Conservation (phyloP, 2,329 filamentous ascomycete genomes). For the Pseudocercospora vitis region DNA sequence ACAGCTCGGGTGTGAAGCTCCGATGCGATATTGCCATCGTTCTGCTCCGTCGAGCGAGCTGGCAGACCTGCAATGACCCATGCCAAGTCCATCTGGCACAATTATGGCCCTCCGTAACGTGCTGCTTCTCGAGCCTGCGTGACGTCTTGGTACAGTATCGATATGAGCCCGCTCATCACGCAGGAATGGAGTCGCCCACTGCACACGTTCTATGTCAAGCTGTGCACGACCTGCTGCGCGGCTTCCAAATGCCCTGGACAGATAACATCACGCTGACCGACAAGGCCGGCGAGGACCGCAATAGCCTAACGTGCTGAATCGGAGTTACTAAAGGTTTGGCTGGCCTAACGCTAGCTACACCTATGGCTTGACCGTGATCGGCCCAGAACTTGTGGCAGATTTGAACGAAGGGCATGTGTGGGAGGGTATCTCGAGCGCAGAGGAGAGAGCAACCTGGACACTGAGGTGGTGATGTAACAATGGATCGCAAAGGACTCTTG, state of each 20-base stretch:
- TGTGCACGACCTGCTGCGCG: too few species aligned
- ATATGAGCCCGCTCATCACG: not conserved
- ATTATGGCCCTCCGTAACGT: too few species aligned
- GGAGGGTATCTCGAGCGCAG: not conserved
- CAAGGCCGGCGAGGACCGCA: too few species aligned
- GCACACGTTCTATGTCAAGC: too few species aligned
- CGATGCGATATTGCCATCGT: not conserved
- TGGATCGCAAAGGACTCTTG: too few species aligned
- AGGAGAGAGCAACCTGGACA: too few species aligned
- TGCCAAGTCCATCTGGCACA: too few species aligned
- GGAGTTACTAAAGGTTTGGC: not conserved
- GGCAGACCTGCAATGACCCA: not conserved
- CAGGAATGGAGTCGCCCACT: not conserved
- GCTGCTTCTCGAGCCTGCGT: not conserved
- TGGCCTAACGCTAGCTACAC: not conserved
- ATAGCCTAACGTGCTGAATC: too few species aligned
- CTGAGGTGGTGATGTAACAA: too few species aligned
- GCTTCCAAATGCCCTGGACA: too few species aligned
- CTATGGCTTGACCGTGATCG: not conserved
- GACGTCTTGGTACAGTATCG: not conserved
- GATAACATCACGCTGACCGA: too few species aligned
- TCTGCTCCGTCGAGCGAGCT: conserved; percentile 7
- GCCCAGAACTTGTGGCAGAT: not conserved
- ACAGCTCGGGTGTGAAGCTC: conserved; percentile 4
- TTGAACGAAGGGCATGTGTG: not conserved